Evolutionary conservation across 371 early-diverging fungal genomes (phyloP), one percentile per base, ranked within the genome.

Genomic region (Rhizopus sp.): DNA sequence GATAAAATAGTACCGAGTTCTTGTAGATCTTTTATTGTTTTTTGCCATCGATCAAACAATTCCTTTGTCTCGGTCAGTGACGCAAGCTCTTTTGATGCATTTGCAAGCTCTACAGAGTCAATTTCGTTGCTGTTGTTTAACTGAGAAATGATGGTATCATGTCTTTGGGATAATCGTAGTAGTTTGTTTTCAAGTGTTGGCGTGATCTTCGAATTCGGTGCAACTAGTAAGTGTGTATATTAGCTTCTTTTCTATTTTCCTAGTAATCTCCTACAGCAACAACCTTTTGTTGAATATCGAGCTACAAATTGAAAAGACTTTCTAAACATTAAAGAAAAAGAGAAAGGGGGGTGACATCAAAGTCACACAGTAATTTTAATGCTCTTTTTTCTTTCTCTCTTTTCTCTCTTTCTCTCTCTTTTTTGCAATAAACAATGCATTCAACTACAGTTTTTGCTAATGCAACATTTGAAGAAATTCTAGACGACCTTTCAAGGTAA

Each of bases 401-500:
- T 10, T 17, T 55, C 34, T 38, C 29, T 38, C 40, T 55, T 30
- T 30, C 16, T 23, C 9, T 41, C 13, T 41, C 15, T 41, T 15
- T 42, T 42, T 42, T 15, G 5, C 42, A 42, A 10, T n/a, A 10
- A 23, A 61, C 49, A 17, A 66, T 69, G 68, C 63, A 77, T 34
- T 46, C 71, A 15, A 67, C 64, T 49, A 78, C 78, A 72, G 84
- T 87, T 50, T 86, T 91, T 64, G 78, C 79, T 35, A 80, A 72
- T 50, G 82, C 87, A 38, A 72, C 90, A 13, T 90, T 94, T 70
- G 79, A 84, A 60, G 88, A 92, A 57, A 88, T 92, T 44, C 77
- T 94, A 34, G 90, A 92, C 72, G 94, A 94, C 74, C 70, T 94
- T 53, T 88, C 91, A 59, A 88, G 89, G 94, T 92, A 77, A 42